phyloP scores from a whole-genome alignment of 768 basidiomycete genomes.

The Tulasnella sp. region DNA sequence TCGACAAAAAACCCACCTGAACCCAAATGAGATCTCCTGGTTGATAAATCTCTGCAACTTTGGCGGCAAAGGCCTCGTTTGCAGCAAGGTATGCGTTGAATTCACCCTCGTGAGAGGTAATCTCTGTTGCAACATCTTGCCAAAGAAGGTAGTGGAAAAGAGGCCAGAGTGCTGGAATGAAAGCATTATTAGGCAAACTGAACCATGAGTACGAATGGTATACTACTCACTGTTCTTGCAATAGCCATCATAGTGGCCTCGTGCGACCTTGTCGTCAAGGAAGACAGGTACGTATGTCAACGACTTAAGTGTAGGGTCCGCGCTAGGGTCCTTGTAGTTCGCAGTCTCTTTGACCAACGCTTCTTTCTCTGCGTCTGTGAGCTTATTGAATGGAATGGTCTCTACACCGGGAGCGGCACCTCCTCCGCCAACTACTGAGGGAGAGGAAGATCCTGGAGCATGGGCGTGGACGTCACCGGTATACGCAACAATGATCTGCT shows the following conservation, averaged over 20 bases:
- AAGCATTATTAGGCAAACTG: not conserved
- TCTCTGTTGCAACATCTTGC: constrained; percentile 89
- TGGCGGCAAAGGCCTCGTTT: constrained; percentile 68
- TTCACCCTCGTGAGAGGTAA: constrained; percentile 64
- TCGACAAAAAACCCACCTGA: constrained; percentile 26
- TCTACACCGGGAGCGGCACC: constrained; percentile 16
- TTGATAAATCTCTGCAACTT: constrained; percentile 59
- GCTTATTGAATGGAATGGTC: constrained; percentile 36
- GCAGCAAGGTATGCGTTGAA: constrained; percentile 73
- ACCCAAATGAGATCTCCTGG: constrained; percentile 92
- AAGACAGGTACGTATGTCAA: constrained; percentile 80
- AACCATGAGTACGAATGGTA: not conserved
- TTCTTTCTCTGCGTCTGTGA: constrained; percentile 49
- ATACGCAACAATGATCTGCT: constrained; percentile 90
- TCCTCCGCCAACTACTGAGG: constrained; percentile 6
- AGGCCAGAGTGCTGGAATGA: constrained; percentile 73
- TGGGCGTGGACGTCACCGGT: constrained; percentile 69
- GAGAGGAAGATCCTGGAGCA: constrained; percentile 27
- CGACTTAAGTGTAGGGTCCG: constrained; percentile 39
- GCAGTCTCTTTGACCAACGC: constrained; percentile 53
- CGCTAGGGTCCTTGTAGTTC: constrained; percentile 43
- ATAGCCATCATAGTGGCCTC: constrained; percentile 93
- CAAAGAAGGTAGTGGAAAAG: constrained; percentile 96
- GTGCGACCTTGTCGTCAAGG: constrained; percentile 78
- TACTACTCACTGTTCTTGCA: constrained; percentile 80